Base-by-base conservation (phyloP, 257 asterid genomes). In the Agastache rugosa region DNA sequence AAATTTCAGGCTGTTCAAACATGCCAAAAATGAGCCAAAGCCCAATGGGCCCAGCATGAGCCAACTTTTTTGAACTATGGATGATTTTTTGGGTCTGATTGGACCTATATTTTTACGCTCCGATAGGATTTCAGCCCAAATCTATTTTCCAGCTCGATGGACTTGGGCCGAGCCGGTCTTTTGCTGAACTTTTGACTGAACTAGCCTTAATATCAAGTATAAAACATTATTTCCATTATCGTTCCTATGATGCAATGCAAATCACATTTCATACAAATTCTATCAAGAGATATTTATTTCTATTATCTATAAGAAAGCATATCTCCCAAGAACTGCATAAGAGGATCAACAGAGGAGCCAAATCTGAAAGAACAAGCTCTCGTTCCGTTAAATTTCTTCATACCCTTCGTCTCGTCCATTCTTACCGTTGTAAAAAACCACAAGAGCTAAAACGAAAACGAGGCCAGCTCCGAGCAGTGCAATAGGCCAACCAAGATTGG, bases 351-450 rank as follows among this genome's bases (percentile, higher is more conserved):
- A 37, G 15, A 22, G 12, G 19, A 67, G 61, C 65, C 42, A 72
- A 51, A 64, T 48, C 12, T 19, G 71, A 41, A 37, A 25, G 65
- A 39, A 23, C 73, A 56, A 73, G 58, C 63, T 83, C 80, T 86
- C 80, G 73, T 22, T n/a, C 59, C 4, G 8, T 31, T 74, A 87
- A 63, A 35, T 53, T 16, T 82, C 61, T 77, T 79, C 89, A 50
- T 86, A 90, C 25, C 84, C 87, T 50, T 75, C 83, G 59, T 70
- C 83, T 65, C 80, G 82, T 56, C 76, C 64, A 31, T 53, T 73
- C 70, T 44, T 69, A 45, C 55, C 64, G 10, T 29, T 83, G 35
- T 65, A 44, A 66, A 53, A 58, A 29, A 82, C 29, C 48, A 72
- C 67, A 61, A 82, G 23, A 66, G 11, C 77, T 12, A 80, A 63